Conservation (phyloP, 306 rosid genomes). For the Quillaja saponaria region DNA sequence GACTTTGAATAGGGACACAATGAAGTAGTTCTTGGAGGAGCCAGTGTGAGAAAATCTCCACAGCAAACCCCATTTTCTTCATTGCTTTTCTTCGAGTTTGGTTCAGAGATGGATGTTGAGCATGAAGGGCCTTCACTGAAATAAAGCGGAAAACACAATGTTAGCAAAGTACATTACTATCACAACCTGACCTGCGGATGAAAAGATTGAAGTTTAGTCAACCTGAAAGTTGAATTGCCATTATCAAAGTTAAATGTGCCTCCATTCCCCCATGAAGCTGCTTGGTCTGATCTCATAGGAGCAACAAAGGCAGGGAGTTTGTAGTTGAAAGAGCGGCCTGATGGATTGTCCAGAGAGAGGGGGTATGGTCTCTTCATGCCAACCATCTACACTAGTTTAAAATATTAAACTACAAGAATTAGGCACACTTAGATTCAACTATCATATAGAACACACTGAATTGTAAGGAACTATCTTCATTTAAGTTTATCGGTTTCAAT, state of each 20-base stretch:
- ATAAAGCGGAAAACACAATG: slow-evolving; percentile 16
- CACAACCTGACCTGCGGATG: slow-evolving; percentile 3
- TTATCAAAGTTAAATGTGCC: slow-evolving; percentile 33
- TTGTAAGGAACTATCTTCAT: too few relatives aligned
- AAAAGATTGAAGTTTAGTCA: slow-evolving; percentile 22
- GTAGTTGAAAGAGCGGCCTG: slow-evolving; percentile 41
- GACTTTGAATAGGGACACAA: slow-evolving; percentile 33
- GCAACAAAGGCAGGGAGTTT: slow-evolving; percentile 41
- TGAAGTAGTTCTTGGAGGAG: slow-evolving; percentile 48
- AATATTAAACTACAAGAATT: background rate
- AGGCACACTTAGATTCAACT: background rate
- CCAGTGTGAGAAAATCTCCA: slow-evolving; percentile 60
- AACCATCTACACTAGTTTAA: slow-evolving; percentile 43
- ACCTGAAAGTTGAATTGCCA: slow-evolving; percentile 51
- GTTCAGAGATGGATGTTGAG: slow-evolving; percentile 44
- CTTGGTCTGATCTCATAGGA: slow-evolving; percentile 46
- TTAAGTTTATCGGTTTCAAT: too few relatives aligned
- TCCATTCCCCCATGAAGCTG: slow-evolving; percentile 31
- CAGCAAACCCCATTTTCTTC: slow-evolving; percentile 40
- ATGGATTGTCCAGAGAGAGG: slow-evolving; percentile 50
- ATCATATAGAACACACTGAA: background rate
- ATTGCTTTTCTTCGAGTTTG: slow-evolving; percentile 34
- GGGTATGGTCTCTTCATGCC: slow-evolving; percentile 73
- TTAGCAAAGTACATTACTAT: slow-evolving; percentile 20
- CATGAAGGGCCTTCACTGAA: slow-evolving; percentile 55